Evolutionary conservation across 2,329 filamentous ascomycete species (phyloP).

Genomic region (Pyrenochaeta sp.): DNA sequence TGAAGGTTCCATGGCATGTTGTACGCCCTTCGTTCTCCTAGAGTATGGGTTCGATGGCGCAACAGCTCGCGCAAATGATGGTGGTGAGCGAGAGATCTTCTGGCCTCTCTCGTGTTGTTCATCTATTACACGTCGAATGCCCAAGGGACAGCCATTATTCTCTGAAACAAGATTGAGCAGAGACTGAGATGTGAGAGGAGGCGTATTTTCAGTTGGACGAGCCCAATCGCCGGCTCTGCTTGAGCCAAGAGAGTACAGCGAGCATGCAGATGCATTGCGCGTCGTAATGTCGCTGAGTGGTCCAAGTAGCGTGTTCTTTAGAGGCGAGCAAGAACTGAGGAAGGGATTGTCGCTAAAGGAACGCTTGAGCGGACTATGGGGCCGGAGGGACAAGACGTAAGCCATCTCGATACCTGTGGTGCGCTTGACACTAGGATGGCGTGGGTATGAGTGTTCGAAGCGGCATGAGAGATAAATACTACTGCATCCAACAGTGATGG

Average conservation of each 20-base stretch:
- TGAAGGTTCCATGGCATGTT: constrained; percentile 9
- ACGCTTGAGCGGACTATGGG: constrained; percentile 52
- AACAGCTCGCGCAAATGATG: constrained; percentile 20
- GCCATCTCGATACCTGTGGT: constrained; percentile 41
- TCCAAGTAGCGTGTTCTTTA: constrained; percentile 32
- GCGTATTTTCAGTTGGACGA: constrained; percentile 43
- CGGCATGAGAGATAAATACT: constrained; percentile 52
- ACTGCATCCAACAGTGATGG: constrained; percentile 39
- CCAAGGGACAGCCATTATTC: constrained; percentile 11
- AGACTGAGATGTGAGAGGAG: constrained; percentile 44
- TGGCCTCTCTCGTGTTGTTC: constrained; percentile 34
- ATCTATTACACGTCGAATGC: constrained; percentile 14
- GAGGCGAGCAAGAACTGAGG: constrained; percentile 45
- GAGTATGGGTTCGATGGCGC: constrained; percentile 21
- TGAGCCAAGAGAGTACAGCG: constrained; percentile 43
- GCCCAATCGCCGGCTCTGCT: constrained; percentile 33
- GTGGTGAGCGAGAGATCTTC: constrained; percentile 24
- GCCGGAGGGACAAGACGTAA: constrained; percentile 50
- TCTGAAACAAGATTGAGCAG: constrained; percentile 43
- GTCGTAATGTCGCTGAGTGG: constrained; percentile 39
- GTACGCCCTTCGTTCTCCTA: constrained; percentile 10
- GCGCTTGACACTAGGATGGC: constrained; percentile 32
- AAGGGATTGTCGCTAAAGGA: constrained; percentile 53
- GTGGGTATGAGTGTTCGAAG: constrained; percentile 27
- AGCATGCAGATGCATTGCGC: constrained; percentile 48